phyloP scores from a whole-genome alignment of 2,329 filamentous ascomycete genomes.

The Leptodontidium sp. region DNA sequence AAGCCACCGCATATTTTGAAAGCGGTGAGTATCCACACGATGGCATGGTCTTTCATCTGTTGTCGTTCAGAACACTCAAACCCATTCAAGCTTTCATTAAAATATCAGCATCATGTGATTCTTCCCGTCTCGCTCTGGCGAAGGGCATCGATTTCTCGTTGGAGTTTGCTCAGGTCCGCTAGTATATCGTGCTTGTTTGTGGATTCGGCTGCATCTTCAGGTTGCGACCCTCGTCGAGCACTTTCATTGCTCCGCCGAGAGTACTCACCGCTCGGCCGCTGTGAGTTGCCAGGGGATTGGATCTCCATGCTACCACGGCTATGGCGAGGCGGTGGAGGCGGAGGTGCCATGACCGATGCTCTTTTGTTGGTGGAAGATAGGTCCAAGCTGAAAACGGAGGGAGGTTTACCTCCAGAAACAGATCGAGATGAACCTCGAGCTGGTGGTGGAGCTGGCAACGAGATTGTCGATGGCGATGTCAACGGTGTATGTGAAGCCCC shows the following conservation, averaged over 20 bases:
- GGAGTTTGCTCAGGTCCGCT: conserved; percentile 74
- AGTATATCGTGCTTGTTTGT: conserved; percentile 64
- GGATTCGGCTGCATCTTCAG: conserved; percentile 26
- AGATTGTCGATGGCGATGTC: conserved; percentile 42
- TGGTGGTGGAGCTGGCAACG: conserved; percentile 54
- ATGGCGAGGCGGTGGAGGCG: conserved; percentile 54
- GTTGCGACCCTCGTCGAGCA: conserved; percentile 33
- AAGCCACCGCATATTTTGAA: conserved; percentile 3
- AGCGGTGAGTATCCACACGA: not conserved
- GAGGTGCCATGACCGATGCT: conserved; percentile 41
- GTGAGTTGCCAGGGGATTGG: conserved; percentile 36
- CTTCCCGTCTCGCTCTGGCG: conserved; percentile 50
- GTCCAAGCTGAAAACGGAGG: conserved; percentile 42
- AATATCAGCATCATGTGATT: conserved; percentile 34
- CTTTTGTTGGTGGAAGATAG: conserved; percentile 38
- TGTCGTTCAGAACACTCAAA: not conserved
- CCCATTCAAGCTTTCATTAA: not conserved
- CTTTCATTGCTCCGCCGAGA: conserved; percentile 38
- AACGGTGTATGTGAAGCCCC: conserved; percentile 40
- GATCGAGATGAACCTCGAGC: conserved; percentile 40
- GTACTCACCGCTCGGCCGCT: conserved; percentile 41
- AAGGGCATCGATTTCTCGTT: conserved; percentile 78
- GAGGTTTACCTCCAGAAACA: conserved; percentile 34
- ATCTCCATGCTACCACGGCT: conserved; percentile 44
- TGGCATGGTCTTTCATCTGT: not conserved